Base-by-base conservation (phyloP, 441 rosid genomes). In the Rhodomyrtus psidioides region DNA sequence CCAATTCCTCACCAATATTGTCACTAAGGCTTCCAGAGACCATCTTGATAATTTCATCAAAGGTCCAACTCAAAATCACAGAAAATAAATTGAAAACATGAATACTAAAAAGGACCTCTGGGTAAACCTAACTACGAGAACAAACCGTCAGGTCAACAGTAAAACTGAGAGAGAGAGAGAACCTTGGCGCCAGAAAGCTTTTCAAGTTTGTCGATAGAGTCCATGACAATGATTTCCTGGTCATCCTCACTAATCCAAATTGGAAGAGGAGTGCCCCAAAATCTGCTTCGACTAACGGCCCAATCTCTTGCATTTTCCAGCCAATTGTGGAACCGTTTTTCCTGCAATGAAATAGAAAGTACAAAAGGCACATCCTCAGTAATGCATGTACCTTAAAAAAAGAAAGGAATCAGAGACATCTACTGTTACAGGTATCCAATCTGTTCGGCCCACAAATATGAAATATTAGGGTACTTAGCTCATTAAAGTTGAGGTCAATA, bases 261-360 rank as follows among this genome's bases (percentile, higher is more conserved):
- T 12, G 99, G 99, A 84, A 98, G 96, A 88, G 99, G 99, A 83
- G 99, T 96, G 56, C 99, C 99, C 99, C 99, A 98, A 90, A 97
- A 98, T 87, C 99, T 91, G 92, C 98, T 98, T 89, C 99, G 91
- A 90, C 99, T 98, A 55, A 98, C 89, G 44, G 99, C 99, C 99
- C 99, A 98, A 90, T 97, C 99, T 89, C 98, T 91, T 74, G 99
- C 99, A 93, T 97, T 97, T 89, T 98, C 99, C 81, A 98, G 94
- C 99, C 99, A 98, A 91, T 98, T 98, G 89, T 98, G 99, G 89
- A 98, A 98, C 75, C 99, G 96, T 87, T 98, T 98, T 54, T 96
- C 99, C 99, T 98, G 93, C 30, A 55, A 82, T 84, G 84, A 60
- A 49, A 23, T 56, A 70, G 51, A 59, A 83, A 53, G 49, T 44